Conservation (phyloP, 148 eudicot genomes). For the Amaranthus hypochondriacus region DNA sequence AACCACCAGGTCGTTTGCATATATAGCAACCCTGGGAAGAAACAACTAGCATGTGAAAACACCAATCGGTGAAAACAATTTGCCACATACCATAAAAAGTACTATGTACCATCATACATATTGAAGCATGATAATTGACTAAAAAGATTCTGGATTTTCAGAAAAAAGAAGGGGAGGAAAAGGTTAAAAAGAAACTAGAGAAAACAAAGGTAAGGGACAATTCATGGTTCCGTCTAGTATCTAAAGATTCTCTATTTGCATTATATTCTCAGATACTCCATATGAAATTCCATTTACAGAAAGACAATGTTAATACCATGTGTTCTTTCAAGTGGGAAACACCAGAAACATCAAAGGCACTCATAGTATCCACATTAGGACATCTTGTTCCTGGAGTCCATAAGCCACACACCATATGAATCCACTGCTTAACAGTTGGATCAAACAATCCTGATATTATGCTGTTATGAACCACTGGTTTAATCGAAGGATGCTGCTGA, state of each 20-base stretch:
- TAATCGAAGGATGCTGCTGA: conserved; percentile 19
- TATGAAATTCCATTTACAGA: neutral
- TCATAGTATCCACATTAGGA: conserved; percentile 58
- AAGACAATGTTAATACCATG: conserved; percentile 30
- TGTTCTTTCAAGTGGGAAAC: conserved; percentile 35
- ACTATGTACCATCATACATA: neutral
- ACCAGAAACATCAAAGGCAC: conserved; percentile 56
- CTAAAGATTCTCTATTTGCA: neutral
- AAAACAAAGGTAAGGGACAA: neutral
- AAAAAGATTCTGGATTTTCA: neutral
- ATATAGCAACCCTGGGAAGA: conserved; percentile 41
- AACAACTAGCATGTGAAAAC: neutral
- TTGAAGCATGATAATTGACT: neutral
- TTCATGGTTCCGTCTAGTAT: neutral
- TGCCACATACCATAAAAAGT: neutral
- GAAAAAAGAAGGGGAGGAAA: neutral
- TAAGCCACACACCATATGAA: conserved; percentile 62
- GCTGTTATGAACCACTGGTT: conserved; percentile 38
- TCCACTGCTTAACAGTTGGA: conserved; percentile 54
- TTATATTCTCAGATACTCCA: neutral
- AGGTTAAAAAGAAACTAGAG: neutral
- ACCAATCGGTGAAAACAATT: neutral
- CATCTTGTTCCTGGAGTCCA: conserved; percentile 63
- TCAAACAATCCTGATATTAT: conserved; percentile 44
- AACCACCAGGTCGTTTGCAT: conserved; percentile 52